Percentiles rank a stretch among this genome's conserved stretches.
Evolutionary conservation across 2,329 filamentous ascomycete genomes (phyloP).

Genomic region (Immersiporthe knoxdaviesiana): DNA sequence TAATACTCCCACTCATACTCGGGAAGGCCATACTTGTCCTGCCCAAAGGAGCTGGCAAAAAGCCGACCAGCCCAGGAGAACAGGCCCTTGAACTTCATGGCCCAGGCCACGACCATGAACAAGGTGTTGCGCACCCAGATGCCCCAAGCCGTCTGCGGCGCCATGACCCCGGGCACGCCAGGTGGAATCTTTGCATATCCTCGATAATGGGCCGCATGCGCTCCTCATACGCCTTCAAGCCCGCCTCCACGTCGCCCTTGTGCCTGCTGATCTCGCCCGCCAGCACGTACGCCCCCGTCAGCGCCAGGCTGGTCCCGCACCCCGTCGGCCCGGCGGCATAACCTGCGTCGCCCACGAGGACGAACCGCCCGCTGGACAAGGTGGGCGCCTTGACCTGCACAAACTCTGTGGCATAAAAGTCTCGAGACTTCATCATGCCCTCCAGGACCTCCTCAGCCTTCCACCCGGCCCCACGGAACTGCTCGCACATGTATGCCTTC

Average conservation of each 20-base stretch:
- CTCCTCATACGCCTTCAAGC: conserved; percentile 41
- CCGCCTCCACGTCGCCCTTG: conserved; percentile 38
- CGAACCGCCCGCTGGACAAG: conserved; percentile 44
- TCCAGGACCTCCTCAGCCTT: conserved; percentile 42
- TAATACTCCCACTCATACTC: conserved; percentile 40
- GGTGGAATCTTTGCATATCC: conserved; percentile 40
- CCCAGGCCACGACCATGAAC: conserved; percentile 46
- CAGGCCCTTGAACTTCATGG: conserved; percentile 32
- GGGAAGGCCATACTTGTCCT: conserved; percentile 41
- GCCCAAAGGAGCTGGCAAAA: conserved; percentile 39
- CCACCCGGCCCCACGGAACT: conserved; percentile 47
- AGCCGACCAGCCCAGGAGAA: conserved; percentile 38
- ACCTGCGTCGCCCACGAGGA: conserved; percentile 47
- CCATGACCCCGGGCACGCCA: conserved; percentile 41
- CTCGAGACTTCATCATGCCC: conserved; percentile 39
- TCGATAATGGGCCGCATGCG: conserved; percentile 42
- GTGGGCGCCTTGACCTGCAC: conserved; percentile 43
- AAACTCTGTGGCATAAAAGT: conserved; percentile 46
- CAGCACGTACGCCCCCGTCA: conserved; percentile 50
- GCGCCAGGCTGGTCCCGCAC: conserved; percentile 44
- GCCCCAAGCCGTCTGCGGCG: conserved; percentile 50
- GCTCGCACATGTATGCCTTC: conserved; percentile 36
- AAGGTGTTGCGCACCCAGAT: conserved; percentile 49
- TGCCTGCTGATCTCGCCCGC: conserved; percentile 46
- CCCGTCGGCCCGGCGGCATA: conserved; percentile 47